A percentile compares a stretch with the other conserved stretches of the same genome.
Conservation (phyloP, 2,329 filamentous ascomycete species). For the Aspergillus candidus region DNA sequence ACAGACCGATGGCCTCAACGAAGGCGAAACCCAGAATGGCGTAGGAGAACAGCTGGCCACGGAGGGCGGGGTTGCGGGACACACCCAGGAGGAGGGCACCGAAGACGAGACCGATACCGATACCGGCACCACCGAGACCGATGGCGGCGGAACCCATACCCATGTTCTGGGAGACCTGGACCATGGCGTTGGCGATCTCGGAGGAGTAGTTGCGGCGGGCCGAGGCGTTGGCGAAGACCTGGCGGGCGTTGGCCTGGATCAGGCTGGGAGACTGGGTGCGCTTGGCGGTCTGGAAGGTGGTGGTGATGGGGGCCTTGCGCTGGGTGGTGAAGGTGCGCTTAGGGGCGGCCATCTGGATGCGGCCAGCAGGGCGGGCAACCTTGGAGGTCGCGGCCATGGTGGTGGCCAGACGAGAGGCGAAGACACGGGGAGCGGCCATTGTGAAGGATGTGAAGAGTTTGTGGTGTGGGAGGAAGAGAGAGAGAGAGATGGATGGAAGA, state of each 20-base stretch:
- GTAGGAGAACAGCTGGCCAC: slow-evolving; percentile 93
- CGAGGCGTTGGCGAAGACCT: slow-evolving; percentile 53
- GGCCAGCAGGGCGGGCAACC: slow-evolving; percentile 70
- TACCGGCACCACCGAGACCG: slow-evolving; percentile 86
- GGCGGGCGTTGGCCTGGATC: slow-evolving; percentile 60
- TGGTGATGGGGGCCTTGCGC: slow-evolving; percentile 28
- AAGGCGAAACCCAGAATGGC: slow-evolving; percentile 94
- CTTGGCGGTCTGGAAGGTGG: slow-evolving; percentile 68
- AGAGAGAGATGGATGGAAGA: slow-evolving; percentile 19
- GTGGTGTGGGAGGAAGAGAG: slow-evolving; percentile 7
- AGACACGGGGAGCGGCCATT: slow-evolving; percentile 74
- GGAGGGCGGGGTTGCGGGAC: slow-evolving; percentile 89
- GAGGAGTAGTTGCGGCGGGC: slow-evolving; percentile 75
- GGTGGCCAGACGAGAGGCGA: slow-evolving; percentile 67
- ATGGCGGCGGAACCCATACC: slow-evolving; percentile 87
- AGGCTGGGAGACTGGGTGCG: slow-evolving; percentile 63
- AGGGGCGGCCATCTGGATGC: slow-evolving; percentile 58
- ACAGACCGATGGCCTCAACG: slow-evolving; percentile 74
- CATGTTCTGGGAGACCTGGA: slow-evolving; percentile 85
- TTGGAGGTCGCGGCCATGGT: slow-evolving; percentile 65
- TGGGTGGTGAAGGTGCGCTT: slow-evolving; percentile 61
- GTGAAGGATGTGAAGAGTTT: slow-evolving; percentile 49
- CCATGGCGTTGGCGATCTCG: slow-evolving; percentile 77
- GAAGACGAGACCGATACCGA: slow-evolving; percentile 94
- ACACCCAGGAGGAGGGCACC: slow-evolving; percentile 81